Percentiles rank a stretch among this genome's conserved stretches.
Conservation (phyloP, 768 basidiomycete species). For the Agrocybe pediades region DNA sequence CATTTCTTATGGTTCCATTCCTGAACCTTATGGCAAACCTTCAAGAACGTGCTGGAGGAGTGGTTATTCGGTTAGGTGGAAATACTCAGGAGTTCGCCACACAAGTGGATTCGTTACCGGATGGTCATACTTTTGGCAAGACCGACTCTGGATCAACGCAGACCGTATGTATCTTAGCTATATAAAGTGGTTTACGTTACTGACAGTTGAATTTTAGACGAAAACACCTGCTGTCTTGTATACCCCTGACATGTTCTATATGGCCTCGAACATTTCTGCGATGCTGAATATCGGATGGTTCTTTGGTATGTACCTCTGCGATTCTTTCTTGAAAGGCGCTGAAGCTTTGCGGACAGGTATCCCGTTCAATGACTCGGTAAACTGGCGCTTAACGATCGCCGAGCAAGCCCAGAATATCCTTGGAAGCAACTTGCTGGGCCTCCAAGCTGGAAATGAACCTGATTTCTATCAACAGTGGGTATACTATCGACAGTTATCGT, state of each 20-base stretch:
- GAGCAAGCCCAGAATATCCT: constrained; percentile 61
- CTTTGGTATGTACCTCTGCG: constrained; percentile 36
- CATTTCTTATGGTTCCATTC: constrained; percentile 59
- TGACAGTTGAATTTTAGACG: constrained; percentile 35
- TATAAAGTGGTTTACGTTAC: neutral
- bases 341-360: constrained; percentile 30
- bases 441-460: constrained; percentile 81
- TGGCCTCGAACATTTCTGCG: constrained; percentile 59
- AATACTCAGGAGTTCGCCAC: constrained; percentile 75
- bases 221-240: constrained; percentile 70
- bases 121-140: constrained; percentile 34
- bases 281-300: constrained; percentile 68
- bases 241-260: constrained; percentile 65
- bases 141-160: constrained; percentile 21
- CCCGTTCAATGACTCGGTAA: constrained; percentile 65
- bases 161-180: constrained; percentile 16
- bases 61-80: constrained; percentile 71
- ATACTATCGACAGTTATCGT: constrained; percentile 3
- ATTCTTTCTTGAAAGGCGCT: neutral
- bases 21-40: constrained; percentile 77
- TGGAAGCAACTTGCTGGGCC: constrained; percentile 61
- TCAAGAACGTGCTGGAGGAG: constrained; percentile 57
- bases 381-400: constrained; percentile 56
- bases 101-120: constrained; percentile 49
- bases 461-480: constrained; percentile 61